Evolutionary conservation across 371 early-diverging fungal genomes (phyloP), one percentile per base, ranked within the genome.

Genomic region (Nematocida ausubeli): DNA sequence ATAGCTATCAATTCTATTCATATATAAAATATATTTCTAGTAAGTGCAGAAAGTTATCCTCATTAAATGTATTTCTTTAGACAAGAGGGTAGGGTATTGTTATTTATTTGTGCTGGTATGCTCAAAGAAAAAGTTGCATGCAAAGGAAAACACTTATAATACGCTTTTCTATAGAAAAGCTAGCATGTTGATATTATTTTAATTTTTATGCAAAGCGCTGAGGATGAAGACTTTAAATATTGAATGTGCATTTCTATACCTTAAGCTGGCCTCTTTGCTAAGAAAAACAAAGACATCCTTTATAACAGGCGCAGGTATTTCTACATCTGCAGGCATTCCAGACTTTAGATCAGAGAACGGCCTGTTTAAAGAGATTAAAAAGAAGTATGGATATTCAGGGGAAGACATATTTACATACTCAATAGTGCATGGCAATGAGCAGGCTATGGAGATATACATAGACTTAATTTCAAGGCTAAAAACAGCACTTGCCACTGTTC

Each of bases 261-360:
- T 75, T 28, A 75, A 75, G 64, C 56, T 75, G 7, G 65, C 78
- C 35, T 75, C 68, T n/a, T 40, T 75, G 42, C 72, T 85, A 60
- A 50, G 64, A 16, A 52, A 65, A 24, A 90, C 89, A 81, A 88
- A 90, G 69, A 88, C 88, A n/a, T 87, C 92, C 5, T 88, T 93
- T 24, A 88, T 94, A 26, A 90, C 91, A 19, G 94, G 95, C 5
- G 95, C 95, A 32, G 95, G 95, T 37, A 92, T 94, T 67, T 92
- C 92, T 28, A 95, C 94, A 0, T 90, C 93, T 0, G 92, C 93
- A 69, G 96, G 97, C 28, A 96, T 98, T 40, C 95, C 98, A 0
- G 97, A 96, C 81, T 98, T 96, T 75, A 88, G 98, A 51, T 95
- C 96, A 9, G 89, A 91, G 51, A 90, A 89, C 26, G 98, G 98